Evolutionary conservation across 805 yeast genomes (phyloP).

Genomic region (Priceomyces castillae): DNA sequence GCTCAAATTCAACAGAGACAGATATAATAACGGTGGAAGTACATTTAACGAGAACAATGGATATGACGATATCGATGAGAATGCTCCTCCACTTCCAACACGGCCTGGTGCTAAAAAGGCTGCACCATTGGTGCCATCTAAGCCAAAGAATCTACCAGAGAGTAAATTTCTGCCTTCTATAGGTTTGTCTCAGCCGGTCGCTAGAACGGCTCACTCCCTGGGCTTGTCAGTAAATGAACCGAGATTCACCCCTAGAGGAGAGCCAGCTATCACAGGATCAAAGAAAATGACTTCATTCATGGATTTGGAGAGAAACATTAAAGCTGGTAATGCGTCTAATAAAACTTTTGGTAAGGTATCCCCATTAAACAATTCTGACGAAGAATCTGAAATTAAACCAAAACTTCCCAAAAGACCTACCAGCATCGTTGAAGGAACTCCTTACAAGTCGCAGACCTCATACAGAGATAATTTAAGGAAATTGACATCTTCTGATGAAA

Average conservation of each 20-base stretch:
- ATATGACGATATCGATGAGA: constrained; percentile 8
- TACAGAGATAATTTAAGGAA: not conserved
- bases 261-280: not conserved
- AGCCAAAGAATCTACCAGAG: constrained; percentile 1
- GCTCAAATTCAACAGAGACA: constrained; percentile 17
- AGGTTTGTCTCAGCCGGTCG: constrained; percentile 8
- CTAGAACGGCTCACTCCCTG: not conserved
- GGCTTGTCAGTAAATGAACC: not conserved
- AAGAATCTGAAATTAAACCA: not conserved
- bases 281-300: not conserved
- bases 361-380: not conserved
- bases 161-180: not conserved
- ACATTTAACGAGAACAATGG: not conserved
- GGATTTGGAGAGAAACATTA: constrained; percentile 1
- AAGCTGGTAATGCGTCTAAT: not conserved
- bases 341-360: not conserved
- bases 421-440: not conserved
- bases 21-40: not conserved
- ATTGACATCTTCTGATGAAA: not conserved
- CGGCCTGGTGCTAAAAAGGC: constrained; percentile 1
- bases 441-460: too few relatives aligned
- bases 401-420: not conserved
- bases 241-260: not conserved
- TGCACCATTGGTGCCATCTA: constrained; percentile 1
- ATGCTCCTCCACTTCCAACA: constrained; percentile 14